Evolutionary conservation across 306 rosid species (phyloP), one percentile per base, ranked within the genome.

Genomic region (Pachyrhizus erosus): DNA sequence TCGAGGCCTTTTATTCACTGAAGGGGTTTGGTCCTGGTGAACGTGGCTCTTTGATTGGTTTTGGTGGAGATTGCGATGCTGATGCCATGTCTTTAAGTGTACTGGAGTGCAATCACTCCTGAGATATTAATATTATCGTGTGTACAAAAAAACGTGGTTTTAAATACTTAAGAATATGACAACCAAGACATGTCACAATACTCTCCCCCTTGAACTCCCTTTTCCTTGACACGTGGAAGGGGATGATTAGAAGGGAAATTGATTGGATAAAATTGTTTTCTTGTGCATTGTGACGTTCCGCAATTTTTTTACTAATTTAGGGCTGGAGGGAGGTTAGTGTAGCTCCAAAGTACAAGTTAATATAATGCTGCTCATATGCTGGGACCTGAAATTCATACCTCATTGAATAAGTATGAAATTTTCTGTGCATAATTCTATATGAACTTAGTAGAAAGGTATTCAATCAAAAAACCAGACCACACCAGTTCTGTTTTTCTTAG

Each of bases 41-140:
- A 81, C 76, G 69, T 60, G 58, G 40, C 43, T 80, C 65, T 71
- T 77, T 61, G 67, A 40, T 60, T 60, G 2, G 39, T 60, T 66
- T 37, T 37, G 29, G 73, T 67, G 20, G 23, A 27, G 40, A 33
- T 20, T 17, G 23, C 43, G 72, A 58, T 29, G 77, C 0, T 51
- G 58, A 52, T 52, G 60, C 23, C 80, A 20, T 78, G 48, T 20
- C 18, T 9, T 45, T 17, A 70, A 18, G 29, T 71, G 86, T 82
- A 60, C 55, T 13, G 11, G 64, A 17, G 64, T 20, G 45, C 33
- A 76, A 43, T 13, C 21, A 57, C 58, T 26, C 0, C 5, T 20
- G 7, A 15, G 42, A 62, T 61, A 62, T 61, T 66, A 9, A 5
- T 3, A n/a, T 18, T 37, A 40, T 37, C 65, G 12, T 58, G n/a